These are phyloP conservation scores for Neolentinus lepideus DNA, from an alignment of 1,284 basidiomycete genomes.

Conservation along the genomic window DNA sequence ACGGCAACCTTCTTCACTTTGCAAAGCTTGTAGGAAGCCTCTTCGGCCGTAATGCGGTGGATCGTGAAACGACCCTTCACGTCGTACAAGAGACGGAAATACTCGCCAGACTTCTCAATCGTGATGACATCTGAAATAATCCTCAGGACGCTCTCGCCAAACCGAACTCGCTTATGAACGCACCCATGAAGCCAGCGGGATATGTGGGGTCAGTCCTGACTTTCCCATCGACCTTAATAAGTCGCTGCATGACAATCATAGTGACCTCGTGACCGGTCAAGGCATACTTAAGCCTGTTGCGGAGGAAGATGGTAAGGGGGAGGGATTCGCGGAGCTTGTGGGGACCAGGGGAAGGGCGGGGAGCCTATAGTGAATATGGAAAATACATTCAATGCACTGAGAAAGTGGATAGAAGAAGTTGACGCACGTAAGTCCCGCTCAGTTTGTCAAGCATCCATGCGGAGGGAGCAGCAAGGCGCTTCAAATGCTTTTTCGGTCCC, in stretches of 20 bases:
- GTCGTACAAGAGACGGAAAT: conserved; percentile 99
- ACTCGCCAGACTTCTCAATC: conserved; percentile 97
- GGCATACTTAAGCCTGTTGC: conserved; percentile 99
- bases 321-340: conserved; percentile 99
- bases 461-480: conserved; percentile 94
- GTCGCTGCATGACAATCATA: conserved; percentile 90
- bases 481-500: conserved; percentile 99
- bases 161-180: conserved; percentile 19
- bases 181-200: conserved; percentile 97
- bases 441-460: conserved; percentile 99
- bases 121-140: conserved; percentile 80
- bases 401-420: neutral
- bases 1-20: conserved; percentile 93
- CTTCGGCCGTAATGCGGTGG: conserved; percentile 98
- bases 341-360: conserved; percentile 95
- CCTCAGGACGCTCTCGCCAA: neutral
- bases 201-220: conserved; percentile 97
- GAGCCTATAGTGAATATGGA: conserved; percentile 50
- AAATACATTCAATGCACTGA: neutral
- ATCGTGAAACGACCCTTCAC: conserved; percentile 99
- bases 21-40: conserved; percentile 96
- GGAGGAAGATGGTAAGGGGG: conserved; percentile 91
- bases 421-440: conserved; percentile 91
- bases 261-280: conserved; percentile 95
- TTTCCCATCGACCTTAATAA: conserved; percentile 99